Evolutionary conservation across 495 filamentous ascomycete genomes (phyloP), one percentile per base, ranked within the genome.

Genomic region (Aspergillus leporis): DNA sequence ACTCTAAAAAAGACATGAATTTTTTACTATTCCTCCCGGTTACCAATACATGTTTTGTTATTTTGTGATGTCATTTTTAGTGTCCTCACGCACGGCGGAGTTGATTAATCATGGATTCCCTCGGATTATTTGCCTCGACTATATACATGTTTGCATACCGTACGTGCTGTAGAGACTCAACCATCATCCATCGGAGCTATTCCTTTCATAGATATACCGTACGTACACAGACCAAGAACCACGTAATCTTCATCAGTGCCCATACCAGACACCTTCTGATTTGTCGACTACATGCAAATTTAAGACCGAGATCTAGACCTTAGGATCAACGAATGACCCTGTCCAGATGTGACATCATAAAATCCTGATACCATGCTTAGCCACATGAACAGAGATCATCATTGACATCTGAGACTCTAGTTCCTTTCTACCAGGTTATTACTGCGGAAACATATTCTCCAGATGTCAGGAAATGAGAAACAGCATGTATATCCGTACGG

Each of bases 31-130:
- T 46, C 12, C 14, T 32, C 40, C n/a, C 40, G 25, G 38, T 55
- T 45, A 23, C 13, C 31, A 43, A 22, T 45, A 7, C 18, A 53
- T 40, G 32, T 36, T 53, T 38, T 41, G 32, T 40, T 53, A 9
- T 41, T 47, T 19, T 31, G 51, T 53, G 51, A 60, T 60, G 51
- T 60, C 50, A 40, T 54, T 47, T n/a, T 51, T 23, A 43, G 21
- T 58, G 47, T 58, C 58, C 52, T 55, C 52, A 34, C 45, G 52
- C 30, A 55, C 45, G 46, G 25, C 55, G 60, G 60, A 58, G 55
- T 62, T 62, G 52, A 50, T 58, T 57, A 55, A 54, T 61, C 47
- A 56, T 55, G 59, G 59, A 47, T 51, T 47, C 43, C 43, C 23
- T n/a, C 23, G 43, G 43, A 3, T 47, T 47, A 1, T 58, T 61